Evolutionary conservation across 805 yeast genomes (phyloP).

Genomic region (Metschnikowia peoriensis): DNA sequence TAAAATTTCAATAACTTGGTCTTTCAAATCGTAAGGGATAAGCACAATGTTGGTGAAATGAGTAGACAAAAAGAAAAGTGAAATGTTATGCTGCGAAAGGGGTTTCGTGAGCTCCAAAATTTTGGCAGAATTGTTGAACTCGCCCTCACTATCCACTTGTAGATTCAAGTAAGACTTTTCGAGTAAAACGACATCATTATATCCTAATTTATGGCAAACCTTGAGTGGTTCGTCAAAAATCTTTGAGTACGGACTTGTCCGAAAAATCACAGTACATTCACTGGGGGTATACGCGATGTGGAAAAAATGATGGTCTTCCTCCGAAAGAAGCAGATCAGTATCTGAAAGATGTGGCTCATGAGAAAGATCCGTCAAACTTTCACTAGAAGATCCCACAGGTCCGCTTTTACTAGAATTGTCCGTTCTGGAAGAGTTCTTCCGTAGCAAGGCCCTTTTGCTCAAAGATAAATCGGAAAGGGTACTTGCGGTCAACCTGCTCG

Average conservation of each 20-base stretch:
- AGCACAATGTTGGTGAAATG: conserved; percentile 64
- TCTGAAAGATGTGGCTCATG: conserved; percentile 6
- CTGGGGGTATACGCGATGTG: conserved; percentile 61
- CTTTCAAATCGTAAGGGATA: conserved; percentile 47
- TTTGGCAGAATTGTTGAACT: conserved; percentile 47
- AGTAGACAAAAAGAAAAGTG: conserved; percentile 60
- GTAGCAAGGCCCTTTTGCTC: neutral
- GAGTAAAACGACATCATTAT: conserved; percentile 38
- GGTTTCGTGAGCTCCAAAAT: conserved; percentile 59
- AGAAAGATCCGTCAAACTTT: conserved; percentile 2
- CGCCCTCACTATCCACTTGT: conserved; percentile 61
- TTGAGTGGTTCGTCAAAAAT: conserved; percentile 42
- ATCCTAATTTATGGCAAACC: conserved; percentile 29
- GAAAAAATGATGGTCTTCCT: conserved; percentile 47
- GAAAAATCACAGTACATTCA: conserved; percentile 62
- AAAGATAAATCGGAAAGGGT: conserved; percentile 2
- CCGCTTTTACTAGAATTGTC: conserved; percentile 32
- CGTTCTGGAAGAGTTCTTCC: conserved; percentile 11
- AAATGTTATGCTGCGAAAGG: conserved; percentile 52
- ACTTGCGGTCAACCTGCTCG: neutral
- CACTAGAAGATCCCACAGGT: conserved; percentile 10
- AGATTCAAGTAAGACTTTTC: conserved; percentile 48
- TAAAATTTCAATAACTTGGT: conserved; percentile 46
- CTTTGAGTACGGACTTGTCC: conserved; percentile 34
- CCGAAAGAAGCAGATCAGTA: neutral